Conservation (phyloP, 179 eudicot genomes). For the Patellifolia procumbens region DNA sequence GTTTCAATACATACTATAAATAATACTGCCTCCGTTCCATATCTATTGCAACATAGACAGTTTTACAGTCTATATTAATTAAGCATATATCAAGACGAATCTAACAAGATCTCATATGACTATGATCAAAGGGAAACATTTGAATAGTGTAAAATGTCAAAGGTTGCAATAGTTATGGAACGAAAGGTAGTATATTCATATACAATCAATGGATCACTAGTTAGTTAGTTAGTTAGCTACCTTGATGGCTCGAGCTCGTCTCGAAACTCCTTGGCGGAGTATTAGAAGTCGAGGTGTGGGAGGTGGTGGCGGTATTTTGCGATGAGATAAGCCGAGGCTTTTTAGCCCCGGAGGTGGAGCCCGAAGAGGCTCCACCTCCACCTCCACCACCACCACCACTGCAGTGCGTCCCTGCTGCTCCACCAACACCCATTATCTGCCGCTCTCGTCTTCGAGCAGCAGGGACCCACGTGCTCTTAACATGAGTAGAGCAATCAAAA, state of each 20-base stretch:
- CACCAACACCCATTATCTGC: conserved; percentile 19
- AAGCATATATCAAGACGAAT: no score
- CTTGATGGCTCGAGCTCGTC: conserved; percentile 84
- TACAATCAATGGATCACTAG: no score
- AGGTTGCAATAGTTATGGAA: no score
- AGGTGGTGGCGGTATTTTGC: conserved; percentile 57
- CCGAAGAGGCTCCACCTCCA: conserved; percentile 59
- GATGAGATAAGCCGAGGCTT: conserved; percentile 73
- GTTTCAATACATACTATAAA: no score
- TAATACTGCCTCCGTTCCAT: no score
- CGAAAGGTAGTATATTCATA: no score
- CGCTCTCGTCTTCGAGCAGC: conserved; percentile 52
- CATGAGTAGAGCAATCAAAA: conserved; percentile 69
- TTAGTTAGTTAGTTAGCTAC: conserved; percentile 27
- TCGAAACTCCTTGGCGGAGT: conserved; percentile 90
- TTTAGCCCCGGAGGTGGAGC: conserved; percentile 74
- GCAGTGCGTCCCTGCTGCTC: conserved; percentile 15
- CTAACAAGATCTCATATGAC: no score
- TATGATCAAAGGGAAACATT: no score
- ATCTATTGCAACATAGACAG: no score
- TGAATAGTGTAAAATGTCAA: no score
- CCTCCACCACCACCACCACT: conserved; percentile 35
- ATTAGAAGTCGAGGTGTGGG: conserved; percentile 82
- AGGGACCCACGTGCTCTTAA: conserved; percentile 85
- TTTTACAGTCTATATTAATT: no score